A percentile compares a stretch with the other conserved stretches of the same genome.
These are phyloP conservation scores for Allium sativum DNA, from an alignment of 106 monocot species.

Conservation along the genomic window DNA sequence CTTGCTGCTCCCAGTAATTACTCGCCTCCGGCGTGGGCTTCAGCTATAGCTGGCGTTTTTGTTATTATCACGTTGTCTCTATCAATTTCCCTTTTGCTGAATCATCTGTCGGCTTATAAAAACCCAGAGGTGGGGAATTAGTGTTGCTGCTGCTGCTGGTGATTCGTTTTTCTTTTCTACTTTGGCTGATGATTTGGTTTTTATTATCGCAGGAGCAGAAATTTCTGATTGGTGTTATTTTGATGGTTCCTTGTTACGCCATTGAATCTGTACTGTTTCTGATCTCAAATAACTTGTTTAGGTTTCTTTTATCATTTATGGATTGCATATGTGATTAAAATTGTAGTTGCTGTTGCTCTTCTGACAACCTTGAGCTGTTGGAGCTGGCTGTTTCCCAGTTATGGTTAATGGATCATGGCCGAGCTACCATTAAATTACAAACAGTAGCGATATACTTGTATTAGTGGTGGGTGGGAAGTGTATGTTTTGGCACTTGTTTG, in stretches of 20 bases:
- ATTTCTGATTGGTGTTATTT: constrained; percentile 77
- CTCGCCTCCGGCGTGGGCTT: constrained; percentile 40
- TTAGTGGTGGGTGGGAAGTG: too few relatives aligned
- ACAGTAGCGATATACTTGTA: too few relatives aligned
- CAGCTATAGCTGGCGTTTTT: constrained; percentile 40
- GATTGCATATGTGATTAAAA: too few relatives aligned
- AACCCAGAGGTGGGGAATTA: constrained; percentile 45
- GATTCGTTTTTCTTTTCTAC: too few relatives aligned
- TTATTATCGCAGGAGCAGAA: constrained; percentile 62
- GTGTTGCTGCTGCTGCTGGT: too few relatives aligned
- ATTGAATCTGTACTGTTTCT: constrained; percentile 60
- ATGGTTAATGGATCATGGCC: too few relatives aligned
- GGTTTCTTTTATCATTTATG: too few relatives aligned
- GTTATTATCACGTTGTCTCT: constrained; percentile 32
- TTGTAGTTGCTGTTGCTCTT: too few relatives aligned
- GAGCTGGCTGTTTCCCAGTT: too few relatives aligned
- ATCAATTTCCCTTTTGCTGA: constrained; percentile 39
- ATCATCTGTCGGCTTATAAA: constrained; percentile 58
- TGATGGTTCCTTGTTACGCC: constrained; percentile 89
- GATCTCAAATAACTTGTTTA: not conserved
- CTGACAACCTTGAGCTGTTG: too few relatives aligned
- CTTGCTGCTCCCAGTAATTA: constrained; percentile 1
- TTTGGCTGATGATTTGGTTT: not conserved
- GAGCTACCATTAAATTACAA: too few relatives aligned
- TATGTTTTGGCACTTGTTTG: too few relatives aligned